phyloP scores from a whole-genome alignment of 441 rosid genomes.

The Aleurites moluccanus region DNA sequence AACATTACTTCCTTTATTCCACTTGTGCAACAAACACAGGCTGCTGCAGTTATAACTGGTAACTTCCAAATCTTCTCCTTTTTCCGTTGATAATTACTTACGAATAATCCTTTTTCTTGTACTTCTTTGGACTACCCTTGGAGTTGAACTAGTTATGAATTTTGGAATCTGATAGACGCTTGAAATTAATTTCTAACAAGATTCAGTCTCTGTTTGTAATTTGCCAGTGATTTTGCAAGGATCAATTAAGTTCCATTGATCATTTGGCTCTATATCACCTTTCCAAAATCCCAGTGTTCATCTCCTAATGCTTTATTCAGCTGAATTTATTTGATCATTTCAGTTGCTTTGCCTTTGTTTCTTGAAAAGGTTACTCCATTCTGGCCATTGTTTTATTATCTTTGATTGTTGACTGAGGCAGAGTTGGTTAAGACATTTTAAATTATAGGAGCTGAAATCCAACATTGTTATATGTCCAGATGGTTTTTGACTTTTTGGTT shows the following conservation, averaged over 20 bases:
- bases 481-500: not conserved
- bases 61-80: conserved; percentile 19
- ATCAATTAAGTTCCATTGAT: not conserved
- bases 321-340: not conserved
- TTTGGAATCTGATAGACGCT: not conserved
- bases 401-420: not conserved
- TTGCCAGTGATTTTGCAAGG: not conserved
- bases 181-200: not conserved
- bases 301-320: conserved; percentile 11
- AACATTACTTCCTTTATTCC: conserved; percentile 79
- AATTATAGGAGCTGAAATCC: not conserved
- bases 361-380: not conserved
- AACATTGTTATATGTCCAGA: not conserved
- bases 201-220: not conserved
- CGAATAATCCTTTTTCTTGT: not conserved
- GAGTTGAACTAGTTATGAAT: conserved; percentile 3
- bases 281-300: not conserved
- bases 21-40: conserved; percentile 78
- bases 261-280: not conserved
- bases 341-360: not conserved
- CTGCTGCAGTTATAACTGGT: conserved; percentile 66
- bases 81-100: not conserved
- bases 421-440: not conserved
- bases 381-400: not conserved
- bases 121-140: not conserved